phyloP scores from a whole-genome alignment of 192 early-diverging fungal genomes.

The Paraglomus brasilianum region DNA sequence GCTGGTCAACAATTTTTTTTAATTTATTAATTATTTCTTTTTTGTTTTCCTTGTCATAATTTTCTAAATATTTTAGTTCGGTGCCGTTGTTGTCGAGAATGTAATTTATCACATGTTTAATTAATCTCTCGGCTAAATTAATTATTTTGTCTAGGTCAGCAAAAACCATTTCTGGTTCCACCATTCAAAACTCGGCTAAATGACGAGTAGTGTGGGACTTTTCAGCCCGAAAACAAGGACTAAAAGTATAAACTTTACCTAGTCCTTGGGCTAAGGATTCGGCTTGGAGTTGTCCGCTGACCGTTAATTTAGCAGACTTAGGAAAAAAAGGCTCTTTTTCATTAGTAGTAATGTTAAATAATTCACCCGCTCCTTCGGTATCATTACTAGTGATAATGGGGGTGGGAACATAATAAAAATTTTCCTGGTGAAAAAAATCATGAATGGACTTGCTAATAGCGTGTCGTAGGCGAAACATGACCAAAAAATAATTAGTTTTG shows the following conservation, averaged over 20 bases:
- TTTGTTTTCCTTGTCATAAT: no score
- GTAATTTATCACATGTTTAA: conserved; percentile 56
- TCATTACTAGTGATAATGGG: conserved; percentile 18
- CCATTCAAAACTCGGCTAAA: conserved; percentile 76
- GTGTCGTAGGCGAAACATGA: not conserved
- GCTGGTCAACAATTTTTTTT: no score
- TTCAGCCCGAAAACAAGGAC: conserved; percentile 24
- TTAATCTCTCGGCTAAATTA: conserved; percentile 66
- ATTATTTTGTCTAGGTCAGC: conserved; percentile 58
- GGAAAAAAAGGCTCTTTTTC: conserved; percentile 20
- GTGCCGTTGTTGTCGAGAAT: conserved; percentile 59
- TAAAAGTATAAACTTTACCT: conserved; percentile 17
- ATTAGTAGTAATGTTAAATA: conserved; percentile 17
- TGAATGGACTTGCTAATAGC: not conserved
- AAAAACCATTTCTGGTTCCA: conserved; percentile 85
- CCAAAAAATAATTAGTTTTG: conserved; percentile 27
- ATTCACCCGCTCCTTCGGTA: conserved; percentile 12
- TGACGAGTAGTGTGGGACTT: conserved; percentile 20
- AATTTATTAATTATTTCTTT: no score
- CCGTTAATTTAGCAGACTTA: conserved; percentile 4
- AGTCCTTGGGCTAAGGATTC: conserved; percentile 23
- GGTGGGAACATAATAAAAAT: conserved; percentile 14
- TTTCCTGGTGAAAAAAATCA: conserved; percentile 14
- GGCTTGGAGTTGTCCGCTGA: conserved; percentile 21
- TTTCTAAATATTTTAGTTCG: no score